Percentiles rank a stretch among this genome's conserved stretches.
phyloP scores from a whole-genome alignment of 768 basidiomycete genomes.

The Boletus speciosus region DNA sequence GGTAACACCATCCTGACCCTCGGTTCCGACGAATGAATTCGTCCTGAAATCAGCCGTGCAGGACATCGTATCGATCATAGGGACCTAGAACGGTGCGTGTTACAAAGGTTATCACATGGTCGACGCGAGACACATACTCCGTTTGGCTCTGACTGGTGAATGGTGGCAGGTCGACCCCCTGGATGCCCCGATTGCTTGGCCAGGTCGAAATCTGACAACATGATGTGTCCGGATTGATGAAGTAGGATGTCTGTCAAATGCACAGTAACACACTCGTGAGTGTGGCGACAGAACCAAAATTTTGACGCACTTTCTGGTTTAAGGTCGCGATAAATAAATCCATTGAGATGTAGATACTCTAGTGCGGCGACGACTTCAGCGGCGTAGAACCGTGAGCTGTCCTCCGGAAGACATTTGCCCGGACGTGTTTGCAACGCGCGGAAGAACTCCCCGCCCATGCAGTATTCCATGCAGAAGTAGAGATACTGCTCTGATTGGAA shows the following conservation, averaged over 20 bases:
- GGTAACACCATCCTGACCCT: constrained; percentile 57
- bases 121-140: constrained; percentile 55
- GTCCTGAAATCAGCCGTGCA: constrained; percentile 98
- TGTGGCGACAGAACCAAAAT: constrained; percentile 9
- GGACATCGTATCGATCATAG: constrained; percentile 93
- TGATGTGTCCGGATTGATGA: constrained; percentile 97
- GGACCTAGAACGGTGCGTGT: constrained; percentile 50
- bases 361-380: constrained; percentile 97
- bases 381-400: constrained; percentile 95
- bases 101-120: constrained; percentile 3
- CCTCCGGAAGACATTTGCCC: constrained; percentile 95
- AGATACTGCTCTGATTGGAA: constrained; percentile 98
- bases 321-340: constrained; percentile 98
- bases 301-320: constrained; percentile 92
- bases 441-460: constrained; percentile 99
- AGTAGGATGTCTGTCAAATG: constrained; percentile 79
- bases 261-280: neutral
- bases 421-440: constrained; percentile 93
- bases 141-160: constrained; percentile 81
- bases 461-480: constrained; percentile 99
- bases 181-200: constrained; percentile 92
- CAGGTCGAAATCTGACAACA: constrained; percentile 98
- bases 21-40: constrained; percentile 98
- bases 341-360: constrained; percentile 98
- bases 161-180: constrained; percentile 81